Percentiles rank a stretch among this genome's conserved stretches.
These are phyloP conservation scores for Rhizopus sp. DNA, from an alignment of 371 early-diverging fungal genomes.

Conservation along the genomic window DNA sequence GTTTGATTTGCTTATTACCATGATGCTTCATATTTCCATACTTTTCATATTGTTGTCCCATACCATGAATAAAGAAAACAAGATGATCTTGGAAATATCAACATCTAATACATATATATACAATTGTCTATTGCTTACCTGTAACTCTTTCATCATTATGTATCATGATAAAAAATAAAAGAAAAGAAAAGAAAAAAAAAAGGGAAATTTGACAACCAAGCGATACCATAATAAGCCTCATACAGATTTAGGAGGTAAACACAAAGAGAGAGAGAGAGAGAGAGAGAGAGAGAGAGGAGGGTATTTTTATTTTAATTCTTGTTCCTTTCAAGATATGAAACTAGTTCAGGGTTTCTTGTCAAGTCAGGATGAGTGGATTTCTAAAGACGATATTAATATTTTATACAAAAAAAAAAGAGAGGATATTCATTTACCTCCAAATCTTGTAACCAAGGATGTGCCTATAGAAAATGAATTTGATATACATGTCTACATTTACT, in stretches of 20 bases:
- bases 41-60: slow-evolving; percentile 65
- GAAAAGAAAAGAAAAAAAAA: not conserved
- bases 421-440: slow-evolving; percentile 14
- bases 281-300: too few species aligned
- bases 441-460: slow-evolving; percentile 25
- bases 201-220: not conserved
- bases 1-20: slow-evolving; percentile 22
- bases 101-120: not conserved
- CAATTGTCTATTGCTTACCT: not conserved
- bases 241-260: not conserved
- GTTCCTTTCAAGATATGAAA: slow-evolving; percentile 7
- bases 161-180: not conserved
- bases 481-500: not conserved
- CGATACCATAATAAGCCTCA: too few species aligned
- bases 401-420: not conserved
- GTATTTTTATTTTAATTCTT: not conserved
- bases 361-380: not conserved
- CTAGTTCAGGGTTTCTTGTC: slow-evolving; percentile 1
- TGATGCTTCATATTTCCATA: slow-evolving; percentile 57
- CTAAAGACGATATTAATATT: not conserved
- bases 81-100: slow-evolving; percentile 34
- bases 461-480: not conserved
- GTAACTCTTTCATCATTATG: not conserved
- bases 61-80: slow-evolving; percentile 69
- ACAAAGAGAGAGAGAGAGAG: not conserved